A percentile compares a stretch with the other conserved stretches of the same genome.
Evolutionary conservation across 352 stramenopile genomes (phyloP).

Genomic region (Phytophthora capsici): DNA sequence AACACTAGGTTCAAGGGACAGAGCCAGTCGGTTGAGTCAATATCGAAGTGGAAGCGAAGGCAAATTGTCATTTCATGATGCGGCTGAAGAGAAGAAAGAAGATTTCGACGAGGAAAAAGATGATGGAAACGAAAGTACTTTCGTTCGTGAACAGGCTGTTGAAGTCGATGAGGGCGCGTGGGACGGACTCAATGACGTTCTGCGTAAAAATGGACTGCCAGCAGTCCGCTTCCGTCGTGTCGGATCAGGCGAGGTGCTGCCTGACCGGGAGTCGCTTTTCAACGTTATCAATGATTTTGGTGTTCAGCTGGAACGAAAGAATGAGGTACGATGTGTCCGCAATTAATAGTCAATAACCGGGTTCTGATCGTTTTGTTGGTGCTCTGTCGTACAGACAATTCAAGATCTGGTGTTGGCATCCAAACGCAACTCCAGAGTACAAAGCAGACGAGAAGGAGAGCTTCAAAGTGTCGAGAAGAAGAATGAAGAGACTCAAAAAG

Average conservation of each 20-base stretch:
- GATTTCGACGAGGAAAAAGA: constrained; percentile 3
- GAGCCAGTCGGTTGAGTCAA: constrained; percentile 7
- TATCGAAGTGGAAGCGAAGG: constrained; percentile 9
- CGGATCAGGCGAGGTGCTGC: constrained; percentile 26
- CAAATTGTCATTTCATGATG: constrained; percentile 14
- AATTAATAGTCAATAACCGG: not conserved
- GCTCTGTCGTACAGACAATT: constrained; percentile 56
- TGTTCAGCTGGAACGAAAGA: constrained; percentile 67
- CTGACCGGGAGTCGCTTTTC: constrained; percentile 58
- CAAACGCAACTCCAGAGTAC: constrained; percentile 62
- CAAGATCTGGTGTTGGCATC: constrained; percentile 79
- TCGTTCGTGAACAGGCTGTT: not conserved
- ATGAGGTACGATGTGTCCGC: constrained; percentile 49
- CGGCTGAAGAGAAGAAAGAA: constrained; percentile 33
- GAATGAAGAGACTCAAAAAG: constrained; percentile 43
- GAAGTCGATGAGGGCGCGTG: constrained; percentile 41
- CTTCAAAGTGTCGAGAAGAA: constrained; percentile 60
- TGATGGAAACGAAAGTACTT: no score
- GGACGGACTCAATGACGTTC: constrained; percentile 61
- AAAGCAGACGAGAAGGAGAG: constrained; percentile 52
- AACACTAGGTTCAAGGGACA: not conserved
- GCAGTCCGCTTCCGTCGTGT: constrained; percentile 45
- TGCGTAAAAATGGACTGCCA: constrained; percentile 66
- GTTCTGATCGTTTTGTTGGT: constrained; percentile 12
- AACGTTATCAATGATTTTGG: constrained; percentile 70